Percentiles rank a stretch among this genome's conserved stretches.
phyloP scores from a whole-genome alignment of 2,329 filamentous ascomycete species.

The Cladosporium halotolerans region DNA sequence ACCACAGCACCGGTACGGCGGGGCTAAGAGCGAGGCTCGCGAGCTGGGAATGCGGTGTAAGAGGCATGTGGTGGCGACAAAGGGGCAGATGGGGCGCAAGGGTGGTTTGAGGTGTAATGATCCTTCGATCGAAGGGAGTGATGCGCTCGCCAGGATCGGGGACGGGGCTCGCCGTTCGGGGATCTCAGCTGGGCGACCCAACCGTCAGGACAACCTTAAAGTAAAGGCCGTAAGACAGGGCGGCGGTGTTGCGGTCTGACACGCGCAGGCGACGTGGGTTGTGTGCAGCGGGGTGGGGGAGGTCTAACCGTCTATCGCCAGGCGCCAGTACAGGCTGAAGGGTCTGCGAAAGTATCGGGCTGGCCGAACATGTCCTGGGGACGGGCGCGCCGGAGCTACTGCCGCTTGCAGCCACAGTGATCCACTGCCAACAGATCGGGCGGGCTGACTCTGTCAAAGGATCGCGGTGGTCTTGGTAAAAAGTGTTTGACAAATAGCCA shows the following conservation, averaged over 20 bases:
- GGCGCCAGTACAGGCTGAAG: no score
- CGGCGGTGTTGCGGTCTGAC: background rate
- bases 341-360: no score
- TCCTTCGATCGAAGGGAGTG: slow-evolving; percentile 3
- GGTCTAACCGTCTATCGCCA: no score
- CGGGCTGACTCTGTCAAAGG: no score
- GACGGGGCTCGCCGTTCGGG: background rate
- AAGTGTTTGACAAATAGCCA: no score
- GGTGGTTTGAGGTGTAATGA: slow-evolving; percentile 4
- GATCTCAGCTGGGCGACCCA: background rate
- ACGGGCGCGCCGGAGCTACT: no score
- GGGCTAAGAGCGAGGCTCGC: background rate
- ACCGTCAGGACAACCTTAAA: background rate
- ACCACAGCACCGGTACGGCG: no score
- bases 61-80: background rate
- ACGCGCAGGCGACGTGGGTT: background rate
- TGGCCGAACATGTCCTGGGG: no score
- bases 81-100: background rate
- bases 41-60: background rate
- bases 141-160: background rate
- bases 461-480: no score
- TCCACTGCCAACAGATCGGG: no score
- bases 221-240: background rate
- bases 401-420: no score
- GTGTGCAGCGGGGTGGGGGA: no score